Conservation (phyloP, 306 rosid species). For the Cucumis hystrix region DNA sequence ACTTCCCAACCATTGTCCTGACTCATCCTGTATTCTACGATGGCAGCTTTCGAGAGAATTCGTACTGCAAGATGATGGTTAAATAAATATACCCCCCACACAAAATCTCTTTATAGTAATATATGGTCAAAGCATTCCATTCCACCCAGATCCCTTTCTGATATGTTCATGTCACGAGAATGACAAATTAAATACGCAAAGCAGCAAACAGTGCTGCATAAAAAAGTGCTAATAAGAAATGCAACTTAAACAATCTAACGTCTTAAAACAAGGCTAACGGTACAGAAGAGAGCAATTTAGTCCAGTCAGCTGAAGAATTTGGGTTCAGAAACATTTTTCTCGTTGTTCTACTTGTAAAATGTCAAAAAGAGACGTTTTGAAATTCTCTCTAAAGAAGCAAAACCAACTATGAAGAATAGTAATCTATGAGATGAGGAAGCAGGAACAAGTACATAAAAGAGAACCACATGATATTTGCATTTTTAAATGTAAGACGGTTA, state of each 20-base stretch:
- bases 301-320: background rate
- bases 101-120: background rate
- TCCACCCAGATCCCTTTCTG: background rate
- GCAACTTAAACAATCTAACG: background rate
- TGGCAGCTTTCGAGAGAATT: background rate
- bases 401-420: background rate
- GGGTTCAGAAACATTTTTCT: background rate
- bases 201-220: background rate
- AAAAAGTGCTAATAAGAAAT: background rate
- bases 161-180: background rate
- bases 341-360: background rate
- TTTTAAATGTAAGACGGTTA: background rate
- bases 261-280: background rate
- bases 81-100: background rate
- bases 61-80: conserved; percentile 8
- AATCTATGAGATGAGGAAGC: background rate
- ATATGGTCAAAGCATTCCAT: background rate
- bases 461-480: background rate
- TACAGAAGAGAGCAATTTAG: background rate
- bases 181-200: background rate
- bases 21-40: background rate
- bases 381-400: background rate
- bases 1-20: conserved; percentile 3
- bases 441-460: background rate
- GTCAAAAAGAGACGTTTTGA: background rate